These are phyloP conservation scores for Rhodosporidiobolus odoratus DNA, from an alignment of 768 basidiomycete genomes.

Conservation along the genomic window DNA sequence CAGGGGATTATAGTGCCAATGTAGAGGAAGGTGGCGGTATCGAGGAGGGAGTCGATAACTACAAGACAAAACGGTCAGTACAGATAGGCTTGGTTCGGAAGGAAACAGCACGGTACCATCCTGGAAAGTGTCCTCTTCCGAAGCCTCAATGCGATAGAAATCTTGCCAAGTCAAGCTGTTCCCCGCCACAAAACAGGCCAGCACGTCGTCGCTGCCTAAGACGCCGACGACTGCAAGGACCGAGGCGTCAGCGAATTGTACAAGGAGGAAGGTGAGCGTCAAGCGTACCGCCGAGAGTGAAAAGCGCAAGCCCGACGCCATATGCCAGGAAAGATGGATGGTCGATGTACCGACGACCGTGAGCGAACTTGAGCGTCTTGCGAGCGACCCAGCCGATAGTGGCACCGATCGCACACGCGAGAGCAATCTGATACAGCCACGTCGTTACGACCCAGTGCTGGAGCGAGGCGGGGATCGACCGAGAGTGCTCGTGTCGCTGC, in stretches of 20 bases:
- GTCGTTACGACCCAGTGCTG: conserved; percentile 46
- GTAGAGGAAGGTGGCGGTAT: conserved; percentile 45
- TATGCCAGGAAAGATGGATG: conserved; percentile 48
- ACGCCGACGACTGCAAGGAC: conserved; percentile 44
- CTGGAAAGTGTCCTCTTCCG: conserved; percentile 42
- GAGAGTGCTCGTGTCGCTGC: conserved; percentile 37
- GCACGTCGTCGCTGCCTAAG: conserved; percentile 50
- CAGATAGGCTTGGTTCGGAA: neutral
- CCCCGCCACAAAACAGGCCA: conserved; percentile 46
- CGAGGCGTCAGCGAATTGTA: conserved; percentile 13
- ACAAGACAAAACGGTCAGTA: neutral
- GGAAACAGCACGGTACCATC: conserved; percentile 7
- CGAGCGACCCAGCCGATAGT: conserved; percentile 48
- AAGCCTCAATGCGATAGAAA: conserved; percentile 27
- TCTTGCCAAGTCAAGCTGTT: conserved; percentile 34
- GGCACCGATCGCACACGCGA: conserved; percentile 46
- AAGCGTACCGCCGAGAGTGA: conserved; percentile 29
- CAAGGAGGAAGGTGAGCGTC: neutral
- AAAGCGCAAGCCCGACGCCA: conserved; percentile 38
- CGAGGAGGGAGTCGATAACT: conserved; percentile 32
- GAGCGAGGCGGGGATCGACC: conserved; percentile 44
- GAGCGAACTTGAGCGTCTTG: conserved; percentile 44
- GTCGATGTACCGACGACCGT: conserved; percentile 45
- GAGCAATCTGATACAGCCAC: conserved; percentile 47
- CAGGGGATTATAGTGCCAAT: conserved; percentile 49